These are phyloP conservation scores for Uromyces viciae-fabae DNA, from an alignment of 1,284 basidiomycete species.

Conservation along the genomic window DNA sequence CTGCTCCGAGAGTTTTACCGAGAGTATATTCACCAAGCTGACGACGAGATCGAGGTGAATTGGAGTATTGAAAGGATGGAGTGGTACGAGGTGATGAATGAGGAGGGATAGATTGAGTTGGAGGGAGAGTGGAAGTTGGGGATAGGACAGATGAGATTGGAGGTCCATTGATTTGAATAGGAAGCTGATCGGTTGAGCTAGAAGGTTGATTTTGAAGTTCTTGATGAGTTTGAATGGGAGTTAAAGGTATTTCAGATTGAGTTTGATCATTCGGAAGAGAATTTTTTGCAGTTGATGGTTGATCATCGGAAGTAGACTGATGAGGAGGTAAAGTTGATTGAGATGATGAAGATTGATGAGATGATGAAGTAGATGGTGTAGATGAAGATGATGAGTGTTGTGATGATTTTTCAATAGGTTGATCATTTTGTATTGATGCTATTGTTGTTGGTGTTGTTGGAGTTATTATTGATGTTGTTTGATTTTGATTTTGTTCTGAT, in stretches of 20 bases:
- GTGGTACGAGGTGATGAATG: not conserved
- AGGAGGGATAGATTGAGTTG: not conserved
- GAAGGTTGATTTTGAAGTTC: not conserved
- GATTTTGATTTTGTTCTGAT: not conserved
- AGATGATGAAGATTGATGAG: too few species aligned
- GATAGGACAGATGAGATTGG: constrained; percentile 3
- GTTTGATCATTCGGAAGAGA: not conserved
- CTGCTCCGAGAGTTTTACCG: constrained; percentile 93
- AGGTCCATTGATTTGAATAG: not conserved
- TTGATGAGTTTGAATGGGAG: not conserved
- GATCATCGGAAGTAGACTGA: too few species aligned
- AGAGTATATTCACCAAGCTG: constrained; percentile 87
- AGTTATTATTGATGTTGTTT: not conserved
- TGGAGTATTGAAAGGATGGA: not conserved
- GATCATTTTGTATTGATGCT: not conserved
- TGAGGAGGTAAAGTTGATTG: too few species aligned
- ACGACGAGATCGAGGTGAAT: constrained; percentile 54
- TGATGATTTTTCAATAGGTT: not conserved
- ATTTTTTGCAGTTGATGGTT: too few species aligned
- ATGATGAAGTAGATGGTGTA: not conserved
- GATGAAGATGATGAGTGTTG: not conserved
- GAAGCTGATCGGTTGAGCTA: not conserved
- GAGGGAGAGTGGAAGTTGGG: constrained; percentile 5
- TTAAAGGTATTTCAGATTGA: not conserved
- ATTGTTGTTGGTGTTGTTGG: not conserved